Evolutionary conservation across 345 rosid genomes (phyloP), one percentile per base, ranked within the genome.

Genomic region (Psidium guajava): DNA sequence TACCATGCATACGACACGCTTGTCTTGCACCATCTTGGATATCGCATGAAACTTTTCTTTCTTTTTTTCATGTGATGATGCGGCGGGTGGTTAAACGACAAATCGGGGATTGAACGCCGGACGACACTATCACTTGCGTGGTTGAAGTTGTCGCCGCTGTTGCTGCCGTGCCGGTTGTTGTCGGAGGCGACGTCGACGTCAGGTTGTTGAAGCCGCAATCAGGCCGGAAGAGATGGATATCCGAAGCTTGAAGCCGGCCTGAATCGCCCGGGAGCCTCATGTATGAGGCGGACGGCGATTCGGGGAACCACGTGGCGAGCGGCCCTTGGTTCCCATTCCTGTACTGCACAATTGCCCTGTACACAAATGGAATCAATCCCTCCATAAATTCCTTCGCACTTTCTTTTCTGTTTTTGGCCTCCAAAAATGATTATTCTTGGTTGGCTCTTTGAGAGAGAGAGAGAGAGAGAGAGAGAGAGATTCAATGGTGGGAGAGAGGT

Each of bases 191-290:
- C 15, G 11, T 58, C 44, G 14, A 22, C 24, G 27, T 47, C 55
- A 24, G 49, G 55, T 81, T 36, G 83, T 7, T 54, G 87, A 88
- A 92, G 52, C 86, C 87, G 42, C 81, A 85, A 82, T 92, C 94
- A 1, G 94, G 55, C 53, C 89, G 93, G 82, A 93, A 88, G 54
- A 92, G 77, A n/a, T 87, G 87, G 18, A 88, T 83, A 24, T 92
- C 95, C 6, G 96, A 88, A n/a, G 90, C 61, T 54, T 85, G 94
- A 82, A 94, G 93, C 88, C 97, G 90, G 44, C 96, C 97, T 0
- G 98, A 95, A 85, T 94, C 99, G 6, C 99, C 97, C 0, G 98
- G 95, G 52, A 97, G 98, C 83, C 98, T 90, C 88, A 90, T 94
- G 91, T 97, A 97, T 8, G 93, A 90, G 85, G 97, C 86, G 2